Conservation (phyloP, 1,284 basidiomycete species). For the Cryptococcus sp. region DNA sequence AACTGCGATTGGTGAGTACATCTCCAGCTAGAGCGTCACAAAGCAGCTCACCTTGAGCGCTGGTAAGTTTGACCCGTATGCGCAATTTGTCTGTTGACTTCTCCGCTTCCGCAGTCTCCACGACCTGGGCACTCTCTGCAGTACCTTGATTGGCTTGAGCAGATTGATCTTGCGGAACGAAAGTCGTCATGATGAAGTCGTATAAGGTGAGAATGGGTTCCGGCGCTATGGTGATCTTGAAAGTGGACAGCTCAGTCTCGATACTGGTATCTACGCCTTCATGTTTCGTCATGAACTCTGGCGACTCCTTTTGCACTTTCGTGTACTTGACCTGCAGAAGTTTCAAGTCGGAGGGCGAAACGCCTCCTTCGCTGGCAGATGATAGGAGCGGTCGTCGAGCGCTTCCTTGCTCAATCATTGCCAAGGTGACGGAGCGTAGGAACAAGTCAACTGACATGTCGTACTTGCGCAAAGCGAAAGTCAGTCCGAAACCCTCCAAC, state of each 20-base stretch:
- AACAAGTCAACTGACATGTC: conserved; percentile 87
- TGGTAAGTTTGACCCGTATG: conserved; percentile 81
- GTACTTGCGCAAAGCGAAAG: conserved; percentile 73
- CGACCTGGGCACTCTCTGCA: conserved; percentile 12
- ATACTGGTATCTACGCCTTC: conserved; percentile 89
- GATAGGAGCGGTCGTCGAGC: conserved; percentile 73
- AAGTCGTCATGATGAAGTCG: conserved; percentile 98
- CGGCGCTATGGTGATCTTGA: conserved; percentile 85
- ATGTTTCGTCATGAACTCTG: conserved; percentile 79
- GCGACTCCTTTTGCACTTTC: conserved; percentile 79
- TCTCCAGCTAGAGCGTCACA: background rate
- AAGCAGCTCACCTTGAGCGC: conserved; percentile 69
- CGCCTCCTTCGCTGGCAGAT: conserved; percentile 60
- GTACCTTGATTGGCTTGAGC: conserved; percentile 16
- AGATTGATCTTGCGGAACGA: conserved; percentile 63
- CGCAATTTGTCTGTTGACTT: conserved; percentile 66
- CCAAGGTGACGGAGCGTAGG: conserved; percentile 65
- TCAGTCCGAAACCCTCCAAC: conserved; percentile 77
- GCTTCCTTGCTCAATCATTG: conserved; percentile 63
- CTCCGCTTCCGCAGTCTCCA: conserved; percentile 13
- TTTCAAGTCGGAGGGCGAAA: conserved; percentile 57
- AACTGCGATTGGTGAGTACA: conserved; percentile 57
- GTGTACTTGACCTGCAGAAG: conserved; percentile 83
- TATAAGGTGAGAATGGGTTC: conserved; percentile 90
- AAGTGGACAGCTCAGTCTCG: conserved; percentile 86